Evolutionary conservation across 306 rosid species (phyloP).

Genomic region (Cicer chorassanicum): DNA sequence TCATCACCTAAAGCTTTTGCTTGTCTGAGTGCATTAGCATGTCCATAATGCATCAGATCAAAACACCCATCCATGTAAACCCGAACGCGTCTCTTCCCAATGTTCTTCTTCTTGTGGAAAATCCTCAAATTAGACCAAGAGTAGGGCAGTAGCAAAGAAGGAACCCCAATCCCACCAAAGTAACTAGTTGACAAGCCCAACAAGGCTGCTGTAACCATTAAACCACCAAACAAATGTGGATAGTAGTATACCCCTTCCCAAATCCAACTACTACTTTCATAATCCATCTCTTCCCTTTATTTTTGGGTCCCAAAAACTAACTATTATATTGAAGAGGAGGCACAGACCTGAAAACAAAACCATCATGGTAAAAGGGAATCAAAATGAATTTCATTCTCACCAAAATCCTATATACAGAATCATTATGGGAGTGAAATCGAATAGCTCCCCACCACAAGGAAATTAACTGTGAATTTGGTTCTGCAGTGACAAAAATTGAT

Average conservation of each 20-base stretch:
- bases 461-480: no score
- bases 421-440: no score
- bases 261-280: conserved; percentile 79
- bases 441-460: no score
- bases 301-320: conserved; percentile 38
- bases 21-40: conserved; percentile 98
- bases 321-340: conserved; percentile 59
- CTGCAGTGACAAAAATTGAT: no score
- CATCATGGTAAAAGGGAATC: conserved; percentile 22
- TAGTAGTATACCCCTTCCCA: conserved; percentile 88
- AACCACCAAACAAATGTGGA: conserved; percentile 87
- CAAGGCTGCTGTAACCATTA: conserved; percentile 97
- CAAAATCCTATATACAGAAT: neutral
- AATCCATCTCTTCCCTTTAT: conserved; percentile 58
- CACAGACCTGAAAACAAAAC: conserved; percentile 58
- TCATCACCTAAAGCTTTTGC: conserved; percentile 98
- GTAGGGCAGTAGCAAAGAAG: conserved; percentile 56
- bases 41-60: conserved; percentile 99
- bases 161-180: conserved; percentile 80
- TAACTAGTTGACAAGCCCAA: conserved; percentile 88
- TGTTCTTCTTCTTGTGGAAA: conserved; percentile 71
- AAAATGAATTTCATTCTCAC: conserved; percentile 13
- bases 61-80: conserved; percentile 99
- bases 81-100: conserved; percentile 74
- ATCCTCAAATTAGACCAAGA: conserved; percentile 75